Evolutionary conservation across 805 yeast species (phyloP), one percentile per base, ranked within the genome.

Genomic region (Yamadazyma olivae): DNA sequence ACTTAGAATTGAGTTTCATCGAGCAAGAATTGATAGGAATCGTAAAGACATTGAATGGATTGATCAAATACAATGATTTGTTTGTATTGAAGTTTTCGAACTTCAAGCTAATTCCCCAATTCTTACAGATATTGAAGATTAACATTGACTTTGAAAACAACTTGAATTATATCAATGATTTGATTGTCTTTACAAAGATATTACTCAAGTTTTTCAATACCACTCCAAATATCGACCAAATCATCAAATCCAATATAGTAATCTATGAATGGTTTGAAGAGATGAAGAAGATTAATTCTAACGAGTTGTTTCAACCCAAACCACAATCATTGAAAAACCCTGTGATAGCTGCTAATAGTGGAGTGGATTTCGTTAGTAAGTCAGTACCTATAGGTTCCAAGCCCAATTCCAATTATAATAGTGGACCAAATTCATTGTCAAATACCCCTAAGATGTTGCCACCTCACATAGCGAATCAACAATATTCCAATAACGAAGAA

Each of bases 111-210:
- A 43, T 57, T 14, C 61, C 59, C n/a, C 62, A 57, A 19, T 43
- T 61, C 13, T 44, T 61, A 16, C 65, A 60, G 27, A 36, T 61
- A 7, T 37, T 61, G 17, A 59, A 56, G 38, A 41, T 59, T n/a
- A 39, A 50, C 21, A 43, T 57, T 14, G 61, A 53, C 25, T 36
- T 48, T 17, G 56, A 48, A 21, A 46, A 39, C 18, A 38, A 45
- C 20, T 35, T 40, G 6, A 40, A 38, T 15, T 35, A 43, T 17
- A 17, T 44, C 17, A 28, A 40, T 24, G 47, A 43, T 14, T 27
- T 44, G 32, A 33, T 44, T 3, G 83, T 83, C 37, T 70, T 87
- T 12, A 73, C 88, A 7, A 75, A 75, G 47, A 69, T 77, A 35
- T 57, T 89, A 17, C 71, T 77, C 9, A 71, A 68, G 32, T 62